Evolutionary conservation across 1,284 basidiomycete genomes (phyloP).

Genomic region (Rugosomyces carneus): DNA sequence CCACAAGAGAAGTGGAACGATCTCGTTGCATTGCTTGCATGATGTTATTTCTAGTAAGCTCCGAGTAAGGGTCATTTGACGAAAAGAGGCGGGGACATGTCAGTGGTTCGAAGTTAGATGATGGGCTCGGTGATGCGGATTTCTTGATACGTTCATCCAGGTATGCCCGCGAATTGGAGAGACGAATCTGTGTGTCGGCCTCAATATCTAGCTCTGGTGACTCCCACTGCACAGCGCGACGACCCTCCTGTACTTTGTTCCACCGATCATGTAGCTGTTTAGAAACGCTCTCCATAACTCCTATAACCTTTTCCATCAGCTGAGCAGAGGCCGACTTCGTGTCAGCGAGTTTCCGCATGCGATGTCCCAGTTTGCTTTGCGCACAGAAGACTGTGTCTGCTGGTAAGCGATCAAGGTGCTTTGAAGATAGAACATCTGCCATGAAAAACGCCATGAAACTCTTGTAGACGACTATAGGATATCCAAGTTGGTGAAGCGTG

Average conservation of each 20-base stretch:
- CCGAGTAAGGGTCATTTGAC: background rate
- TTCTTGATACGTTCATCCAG: background rate
- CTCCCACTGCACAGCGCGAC: conserved; percentile 16
- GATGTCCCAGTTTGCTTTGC: conserved; percentile 20
- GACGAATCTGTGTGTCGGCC: conserved; percentile 23
- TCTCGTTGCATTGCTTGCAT: background rate
- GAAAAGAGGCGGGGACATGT: background rate
- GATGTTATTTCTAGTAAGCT: background rate
- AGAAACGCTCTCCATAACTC: conserved; percentile 11
- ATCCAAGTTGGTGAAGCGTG: conserved; percentile 20
- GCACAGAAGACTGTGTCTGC: conserved; percentile 30
- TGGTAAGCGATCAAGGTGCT: conserved; percentile 17
- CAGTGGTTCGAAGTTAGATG: background rate
- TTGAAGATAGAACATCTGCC: conserved; percentile 24
- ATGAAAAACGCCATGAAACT: conserved; percentile 38
- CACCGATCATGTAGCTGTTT: conserved; percentile 25
- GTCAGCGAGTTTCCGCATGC: conserved; percentile 29
- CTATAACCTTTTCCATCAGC: conserved; percentile 17
- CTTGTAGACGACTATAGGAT: conserved; percentile 33
- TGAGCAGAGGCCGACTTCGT: conserved; percentile 7
- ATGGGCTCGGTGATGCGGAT: background rate
- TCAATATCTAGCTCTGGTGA: conserved; percentile 22
- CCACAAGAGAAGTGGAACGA: conserved; percentile 17
- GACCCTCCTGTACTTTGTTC: conserved; percentile 20
- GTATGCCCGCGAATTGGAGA: background rate